Conservation (phyloP, 306 rosid species). For the Mucuna pruriens region DNA sequence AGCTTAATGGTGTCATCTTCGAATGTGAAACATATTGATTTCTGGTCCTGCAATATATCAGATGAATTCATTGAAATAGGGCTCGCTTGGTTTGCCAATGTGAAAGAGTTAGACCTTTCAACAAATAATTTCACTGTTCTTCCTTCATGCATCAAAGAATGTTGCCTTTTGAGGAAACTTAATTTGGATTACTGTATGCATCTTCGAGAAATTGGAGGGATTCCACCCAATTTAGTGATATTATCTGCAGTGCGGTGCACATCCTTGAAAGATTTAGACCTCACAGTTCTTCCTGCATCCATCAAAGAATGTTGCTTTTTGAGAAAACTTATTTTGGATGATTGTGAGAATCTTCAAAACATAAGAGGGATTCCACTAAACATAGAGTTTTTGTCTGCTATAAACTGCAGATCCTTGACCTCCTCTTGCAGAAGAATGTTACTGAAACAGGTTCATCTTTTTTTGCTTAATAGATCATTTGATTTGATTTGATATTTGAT, state of each 20-base stretch:
- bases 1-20: neutral
- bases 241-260: too few relatives aligned
- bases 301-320: neutral
- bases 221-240: too few relatives aligned
- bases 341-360: too few relatives aligned
- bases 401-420: neutral
- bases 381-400: neutral
- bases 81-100: neutral
- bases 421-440: neutral
- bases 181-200: neutral
- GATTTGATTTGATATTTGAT: too few relatives aligned
- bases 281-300: neutral
- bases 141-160: neutral
- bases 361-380: too few relatives aligned
- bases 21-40: neutral
- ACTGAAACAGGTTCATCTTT: too few relatives aligned
- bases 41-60: neutral
- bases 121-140: neutral
- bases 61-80: neutral
- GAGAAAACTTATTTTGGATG: neutral
- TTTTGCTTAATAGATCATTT: too few relatives aligned
- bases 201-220: neutral
- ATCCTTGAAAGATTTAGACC: too few relatives aligned
- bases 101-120: neutral
- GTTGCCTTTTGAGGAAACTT: neutral